phyloP scores from a whole-genome alignment of 441 rosid genomes.

The Metrosideros polymorpha region DNA sequence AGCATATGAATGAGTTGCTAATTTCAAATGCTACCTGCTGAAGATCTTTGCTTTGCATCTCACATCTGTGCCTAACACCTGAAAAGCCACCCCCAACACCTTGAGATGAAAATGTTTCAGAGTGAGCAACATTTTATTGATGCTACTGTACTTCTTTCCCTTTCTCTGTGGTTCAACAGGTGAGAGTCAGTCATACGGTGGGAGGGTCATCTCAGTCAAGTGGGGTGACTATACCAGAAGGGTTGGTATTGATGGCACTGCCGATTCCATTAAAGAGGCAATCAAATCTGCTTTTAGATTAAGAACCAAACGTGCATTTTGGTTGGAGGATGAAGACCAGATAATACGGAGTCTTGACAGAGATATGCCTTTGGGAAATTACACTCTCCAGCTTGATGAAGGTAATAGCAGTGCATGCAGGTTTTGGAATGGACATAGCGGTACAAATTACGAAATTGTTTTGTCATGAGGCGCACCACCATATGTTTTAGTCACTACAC shows the following conservation, averaged over 20 bases:
- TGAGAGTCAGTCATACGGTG: constrained; percentile 56
- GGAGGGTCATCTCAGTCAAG: constrained; percentile 86
- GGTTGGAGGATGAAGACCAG: constrained; percentile 97
- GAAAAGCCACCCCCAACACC: background rate
- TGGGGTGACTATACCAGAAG: constrained; percentile 82
- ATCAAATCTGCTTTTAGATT: constrained; percentile 77
- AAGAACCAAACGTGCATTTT: constrained; percentile 83
- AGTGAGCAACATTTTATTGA: background rate
- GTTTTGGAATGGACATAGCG: background rate
- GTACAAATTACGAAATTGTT: background rate
- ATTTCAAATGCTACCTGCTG: background rate
- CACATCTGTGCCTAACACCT: background rate
- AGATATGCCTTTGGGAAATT: constrained; percentile 92
- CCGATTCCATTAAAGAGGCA: constrained; percentile 89
- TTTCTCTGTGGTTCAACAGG: constrained; percentile 22
- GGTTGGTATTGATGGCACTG: constrained; percentile 80
- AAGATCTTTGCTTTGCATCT: background rate
- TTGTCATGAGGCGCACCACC: background rate
- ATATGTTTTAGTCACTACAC: background rate
- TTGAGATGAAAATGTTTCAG: background rate
- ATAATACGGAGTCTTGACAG: constrained; percentile 71
- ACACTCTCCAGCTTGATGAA: constrained; percentile 79
- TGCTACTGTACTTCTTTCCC: background rate
- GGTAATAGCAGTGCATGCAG: constrained; percentile 26
- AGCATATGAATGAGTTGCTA: background rate